Conservation (phyloP, 331 rosid genomes). For the Quercus tomentella region DNA sequence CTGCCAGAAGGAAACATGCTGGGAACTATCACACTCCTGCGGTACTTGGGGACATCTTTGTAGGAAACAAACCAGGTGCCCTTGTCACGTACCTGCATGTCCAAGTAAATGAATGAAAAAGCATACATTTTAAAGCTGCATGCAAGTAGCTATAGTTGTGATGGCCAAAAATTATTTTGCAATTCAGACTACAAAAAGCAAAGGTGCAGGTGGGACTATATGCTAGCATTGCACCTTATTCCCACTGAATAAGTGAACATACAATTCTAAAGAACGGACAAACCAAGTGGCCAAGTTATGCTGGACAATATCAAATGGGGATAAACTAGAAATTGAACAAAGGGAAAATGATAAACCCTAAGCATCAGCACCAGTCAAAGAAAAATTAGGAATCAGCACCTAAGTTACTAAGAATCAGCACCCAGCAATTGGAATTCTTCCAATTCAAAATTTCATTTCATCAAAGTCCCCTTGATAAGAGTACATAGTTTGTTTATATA, state of each 20-base stretch:
- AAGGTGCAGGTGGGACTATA: neutral
- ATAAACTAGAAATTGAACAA: too few relatives aligned
- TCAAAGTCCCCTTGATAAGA: too few relatives aligned
- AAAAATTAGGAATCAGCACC: too few relatives aligned
- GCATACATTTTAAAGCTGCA: neutral
- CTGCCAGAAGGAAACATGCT: conserved; percentile 93
- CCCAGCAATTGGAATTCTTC: too few relatives aligned
- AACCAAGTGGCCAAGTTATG: too few relatives aligned
- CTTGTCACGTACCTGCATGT: conserved; percentile 71
- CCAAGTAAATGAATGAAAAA: conserved; percentile 11
- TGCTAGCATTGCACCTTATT: neutral
- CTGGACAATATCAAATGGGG: too few relatives aligned
- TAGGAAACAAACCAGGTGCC: conserved; percentile 68
- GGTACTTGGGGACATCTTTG: conserved; percentile 65
- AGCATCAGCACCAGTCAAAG: too few relatives aligned
- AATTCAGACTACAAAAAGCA: neutral
- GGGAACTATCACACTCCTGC: conserved; percentile 48
- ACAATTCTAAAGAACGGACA: neutral
- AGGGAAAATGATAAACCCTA: too few relatives aligned
- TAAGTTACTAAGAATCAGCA: too few relatives aligned
- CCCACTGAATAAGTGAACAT: neutral
- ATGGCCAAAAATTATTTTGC: neutral
- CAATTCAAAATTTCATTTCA: too few relatives aligned
- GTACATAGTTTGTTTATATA: too few relatives aligned
- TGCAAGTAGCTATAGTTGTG: neutral